phyloP scores from a whole-genome alignment of 1,284 basidiomycete genomes.

The Tremellales sp. region DNA sequence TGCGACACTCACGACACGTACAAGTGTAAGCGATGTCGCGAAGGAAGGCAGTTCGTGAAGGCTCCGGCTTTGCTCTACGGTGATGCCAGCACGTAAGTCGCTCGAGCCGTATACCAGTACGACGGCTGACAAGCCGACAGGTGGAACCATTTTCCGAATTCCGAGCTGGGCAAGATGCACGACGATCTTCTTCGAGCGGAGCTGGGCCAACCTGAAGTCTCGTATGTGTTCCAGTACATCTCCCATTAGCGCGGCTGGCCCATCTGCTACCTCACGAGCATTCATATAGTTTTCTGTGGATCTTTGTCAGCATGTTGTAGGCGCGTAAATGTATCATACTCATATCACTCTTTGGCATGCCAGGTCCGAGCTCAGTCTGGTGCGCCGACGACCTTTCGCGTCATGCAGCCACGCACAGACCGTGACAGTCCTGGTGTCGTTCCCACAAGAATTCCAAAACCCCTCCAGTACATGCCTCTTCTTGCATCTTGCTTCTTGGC shows the following conservation, averaged over 20 bases:
- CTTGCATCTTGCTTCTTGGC: no score
- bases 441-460: no score
- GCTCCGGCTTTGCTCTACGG: constrained; percentile 86
- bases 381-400: no score
- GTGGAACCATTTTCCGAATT: constrained; percentile 96
- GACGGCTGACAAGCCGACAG: no score
- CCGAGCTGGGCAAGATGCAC: constrained; percentile 83
- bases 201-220: constrained; percentile 74
- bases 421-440: no score
- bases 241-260: constrained; percentile 28
- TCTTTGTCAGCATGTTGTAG: neutral
- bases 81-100: constrained; percentile 89
- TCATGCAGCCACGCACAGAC: no score
- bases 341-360: no score
- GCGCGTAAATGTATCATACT: no score
- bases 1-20: constrained; percentile 97
- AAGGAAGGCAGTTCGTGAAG: constrained; percentile 80
- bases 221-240: constrained; percentile 88
- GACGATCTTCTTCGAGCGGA: constrained; percentile 94
- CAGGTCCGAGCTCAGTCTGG: no score
- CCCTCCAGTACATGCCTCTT: no score
- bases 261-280: no score
- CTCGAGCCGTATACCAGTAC: constrained; percentile 1
- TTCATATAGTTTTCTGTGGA: neutral
- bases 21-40: constrained; percentile 92